Evolutionary conservation across 257 asterid species (phyloP), one percentile per base, ranked within the genome.

Genomic region (Eustoma russellianum): DNA sequence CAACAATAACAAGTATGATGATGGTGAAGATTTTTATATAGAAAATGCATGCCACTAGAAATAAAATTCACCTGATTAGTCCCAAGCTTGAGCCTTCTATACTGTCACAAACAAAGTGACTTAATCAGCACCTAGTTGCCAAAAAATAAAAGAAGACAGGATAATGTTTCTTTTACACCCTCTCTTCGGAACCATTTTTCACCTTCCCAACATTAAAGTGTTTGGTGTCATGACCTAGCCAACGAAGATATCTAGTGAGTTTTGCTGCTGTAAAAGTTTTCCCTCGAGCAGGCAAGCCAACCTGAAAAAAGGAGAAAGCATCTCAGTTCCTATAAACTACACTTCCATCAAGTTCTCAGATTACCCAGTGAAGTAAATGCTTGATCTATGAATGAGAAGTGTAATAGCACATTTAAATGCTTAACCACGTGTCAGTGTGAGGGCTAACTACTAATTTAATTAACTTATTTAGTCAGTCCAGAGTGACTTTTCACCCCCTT

Each of bases 191-290:
- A 62, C 57, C 16, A 46, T 40, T 11, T 17, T 54, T 43, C 59
- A 91, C 98, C 98, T 91, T 91, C 73, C 98, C 98, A 67, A 91
- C 97, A 73, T 91, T 91, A 81, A 91, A 91, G 85, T 91, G 97
- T 71, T 91, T 91, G 74, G 98, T 91, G 40, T 87, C 93, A 79
- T 91, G 98, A 50, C 98, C 98, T 73, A 91, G 78, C 98, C 98
- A 91, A 47, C 98, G 95, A 79, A 91, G 98, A 79, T 91, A 91
- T 60, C 98, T 77, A 54, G 98, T 91, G 50, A 91, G 98, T 78
- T 91, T 91, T 70, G 95, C 98, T 17, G 98, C 97, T 9, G 98
- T 91, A 78, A 91, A 91, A 41, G 98, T 91, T 78, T 91, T 91
- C 16, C 98, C 98, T 44, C 98, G 94, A 65, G 97, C 98, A 56